Percentiles rank a stretch among this genome's conserved stretches.
phyloP scores from a whole-genome alignment of 352 stramenopile genomes.

The Elongisporangium prolatum region DNA sequence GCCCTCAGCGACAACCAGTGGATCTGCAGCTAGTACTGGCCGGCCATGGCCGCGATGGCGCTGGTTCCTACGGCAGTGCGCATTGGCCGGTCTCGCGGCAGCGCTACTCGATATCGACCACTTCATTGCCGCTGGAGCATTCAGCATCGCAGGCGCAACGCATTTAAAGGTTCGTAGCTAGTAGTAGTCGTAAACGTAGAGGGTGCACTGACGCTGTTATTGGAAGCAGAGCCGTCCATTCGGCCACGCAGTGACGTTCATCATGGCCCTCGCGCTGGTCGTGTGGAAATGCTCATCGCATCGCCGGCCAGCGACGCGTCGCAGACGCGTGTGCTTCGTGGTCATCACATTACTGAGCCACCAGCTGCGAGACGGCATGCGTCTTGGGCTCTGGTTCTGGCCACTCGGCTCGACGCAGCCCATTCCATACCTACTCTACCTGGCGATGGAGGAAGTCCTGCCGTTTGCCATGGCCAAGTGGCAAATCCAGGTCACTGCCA shows the following conservation, averaged over 20 bases:
- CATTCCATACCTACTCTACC: slow-evolving; percentile 62
- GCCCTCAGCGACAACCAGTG: neutral
- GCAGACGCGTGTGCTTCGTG: slow-evolving; percentile 45
- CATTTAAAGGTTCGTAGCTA: slow-evolving; percentile 27
- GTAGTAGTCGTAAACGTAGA: neutral
- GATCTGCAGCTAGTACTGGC: neutral
- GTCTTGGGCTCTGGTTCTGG: slow-evolving; percentile 66
- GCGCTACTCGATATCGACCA: slow-evolving; percentile 64
- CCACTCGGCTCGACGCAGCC: slow-evolving; percentile 57
- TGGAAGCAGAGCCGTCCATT: slow-evolving; percentile 37
- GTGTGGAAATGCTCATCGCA: slow-evolving; percentile 31
- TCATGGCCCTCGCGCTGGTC: slow-evolving; percentile 33
- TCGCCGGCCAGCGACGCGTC: slow-evolving; percentile 10
- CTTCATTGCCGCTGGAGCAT: slow-evolving; percentile 57
- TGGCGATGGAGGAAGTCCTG: slow-evolving; percentile 44
- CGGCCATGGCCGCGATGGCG: slow-evolving; percentile 10
- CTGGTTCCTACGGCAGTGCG: slow-evolving; percentile 32
- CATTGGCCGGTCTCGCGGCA: slow-evolving; percentile 31
- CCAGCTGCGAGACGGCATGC: slow-evolving; percentile 63
- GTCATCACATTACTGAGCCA: slow-evolving; percentile 54
- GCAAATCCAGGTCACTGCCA: slow-evolving; percentile 3
- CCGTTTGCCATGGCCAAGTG: slow-evolving; percentile 41
- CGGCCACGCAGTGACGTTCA: slow-evolving; percentile 62
- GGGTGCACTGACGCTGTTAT: neutral
- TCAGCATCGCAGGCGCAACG: slow-evolving; percentile 52